Percentiles rank a stretch among this genome's conserved stretches.
Evolutionary conservation across 2,329 filamentous ascomycete genomes (phyloP).

Genomic region (Scytalidium sp.): DNA sequence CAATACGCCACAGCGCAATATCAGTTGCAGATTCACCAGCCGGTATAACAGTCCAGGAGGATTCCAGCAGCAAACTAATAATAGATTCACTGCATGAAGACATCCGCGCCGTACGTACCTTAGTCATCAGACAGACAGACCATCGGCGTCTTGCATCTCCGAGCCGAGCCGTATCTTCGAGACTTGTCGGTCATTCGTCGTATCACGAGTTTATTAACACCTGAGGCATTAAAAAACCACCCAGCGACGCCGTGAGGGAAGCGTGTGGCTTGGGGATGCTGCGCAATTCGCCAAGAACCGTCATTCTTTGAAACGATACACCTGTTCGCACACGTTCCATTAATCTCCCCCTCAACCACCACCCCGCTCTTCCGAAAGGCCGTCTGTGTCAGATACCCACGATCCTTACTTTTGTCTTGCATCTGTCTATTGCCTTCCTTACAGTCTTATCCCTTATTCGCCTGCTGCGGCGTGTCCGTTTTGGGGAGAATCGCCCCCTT

Average conservation of each 20-base stretch:
- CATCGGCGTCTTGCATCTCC: too few species aligned
- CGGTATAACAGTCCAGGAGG: too few species aligned
- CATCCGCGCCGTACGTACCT: too few species aligned
- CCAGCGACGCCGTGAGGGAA: not conserved
- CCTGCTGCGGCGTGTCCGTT: not conserved
- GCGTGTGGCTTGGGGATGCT: not conserved
- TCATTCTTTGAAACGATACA: not conserved
- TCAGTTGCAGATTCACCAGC: too few species aligned
- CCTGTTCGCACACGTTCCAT: not conserved
- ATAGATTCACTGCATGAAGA: too few species aligned
- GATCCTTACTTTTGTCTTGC: not conserved
- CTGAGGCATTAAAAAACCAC: not conserved
- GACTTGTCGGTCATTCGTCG: too few species aligned
- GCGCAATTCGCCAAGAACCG: not conserved
- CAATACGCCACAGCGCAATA: too few species aligned
- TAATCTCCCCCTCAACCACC: not conserved
- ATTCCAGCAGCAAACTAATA: too few species aligned
- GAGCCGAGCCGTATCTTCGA: too few species aligned
- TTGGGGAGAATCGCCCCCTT: not conserved
- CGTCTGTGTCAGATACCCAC: not conserved
- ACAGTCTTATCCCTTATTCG: not conserved
- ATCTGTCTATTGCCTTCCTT: not conserved
- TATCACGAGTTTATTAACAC: not conserved
- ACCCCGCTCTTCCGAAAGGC: not conserved
- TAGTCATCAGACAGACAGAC: too few species aligned